phyloP scores from a whole-genome alignment of 2,329 filamentous ascomycete genomes.

The Bimuria novae-zelandiae region DNA sequence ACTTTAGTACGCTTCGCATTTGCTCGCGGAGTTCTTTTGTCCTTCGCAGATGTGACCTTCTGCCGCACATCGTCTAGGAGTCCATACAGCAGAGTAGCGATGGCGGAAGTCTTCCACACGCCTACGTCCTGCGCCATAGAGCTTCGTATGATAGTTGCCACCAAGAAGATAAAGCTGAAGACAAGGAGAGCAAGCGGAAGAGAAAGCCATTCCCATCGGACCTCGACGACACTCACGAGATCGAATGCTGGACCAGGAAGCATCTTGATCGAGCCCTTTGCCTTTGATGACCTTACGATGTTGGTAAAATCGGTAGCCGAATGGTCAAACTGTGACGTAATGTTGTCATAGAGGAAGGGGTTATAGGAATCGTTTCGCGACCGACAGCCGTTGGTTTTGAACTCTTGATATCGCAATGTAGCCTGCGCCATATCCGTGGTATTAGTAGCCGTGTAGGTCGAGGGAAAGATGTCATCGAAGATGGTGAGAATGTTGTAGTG shows the following conservation, averaged over 20 bases:
- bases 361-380: too few species aligned
- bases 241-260: too few species aligned
- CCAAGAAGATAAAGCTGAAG: conserved; percentile 29
- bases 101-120: conserved; percentile 39
- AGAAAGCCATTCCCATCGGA: conserved; percentile 32
- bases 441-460: too few species aligned
- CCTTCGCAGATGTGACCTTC: too few species aligned
- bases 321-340: too few species aligned
- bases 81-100: conserved; percentile 37
- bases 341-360: too few species aligned
- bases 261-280: conserved; percentile 15
- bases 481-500: too few species aligned
- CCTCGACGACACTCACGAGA: conserved; percentile 13
- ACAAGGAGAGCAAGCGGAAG: conserved; percentile 29
- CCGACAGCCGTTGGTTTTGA: too few species aligned
- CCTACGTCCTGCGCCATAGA: conserved; percentile 11
- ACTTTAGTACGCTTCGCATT: conserved; percentile 16
- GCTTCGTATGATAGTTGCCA: conserved; percentile 28
- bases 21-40: conserved; percentile 11
- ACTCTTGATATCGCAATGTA: too few species aligned
- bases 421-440: too few species aligned
- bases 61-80: too few species aligned
- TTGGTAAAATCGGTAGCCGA: neutral
- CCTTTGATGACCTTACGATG: conserved; percentile 11
- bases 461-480: too few species aligned